Percentiles rank a stretch among this genome's conserved stretches.
Evolutionary conservation across 129 eudicot genomes (phyloP).

Genomic region (Deinandra increscens): DNA sequence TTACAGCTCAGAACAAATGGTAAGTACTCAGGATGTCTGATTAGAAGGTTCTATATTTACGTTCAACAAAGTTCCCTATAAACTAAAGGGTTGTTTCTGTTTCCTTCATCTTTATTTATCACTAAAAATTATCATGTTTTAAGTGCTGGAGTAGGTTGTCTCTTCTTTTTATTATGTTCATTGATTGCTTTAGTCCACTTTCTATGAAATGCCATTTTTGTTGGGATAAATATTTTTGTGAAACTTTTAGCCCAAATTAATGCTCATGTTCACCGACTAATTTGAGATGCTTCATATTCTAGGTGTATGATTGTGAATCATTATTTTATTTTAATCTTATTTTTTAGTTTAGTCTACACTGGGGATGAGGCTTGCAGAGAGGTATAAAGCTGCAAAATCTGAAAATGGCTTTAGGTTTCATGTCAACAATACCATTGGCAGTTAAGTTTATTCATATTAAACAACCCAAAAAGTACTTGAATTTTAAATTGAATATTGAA

Average conservation of each 20-base stretch:
- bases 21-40: background rate
- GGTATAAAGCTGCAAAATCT: conserved; percentile 90
- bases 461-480: background rate
- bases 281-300: too few relatives aligned
- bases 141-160: too few relatives aligned
- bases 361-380: conserved; percentile 97
- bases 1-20: background rate
- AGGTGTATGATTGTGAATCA: too few relatives aligned
- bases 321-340: conserved; percentile 2
- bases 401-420: conserved; percentile 85
- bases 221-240: too few relatives aligned
- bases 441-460: conserved; percentile 40
- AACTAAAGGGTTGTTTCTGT: background rate
- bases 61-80: too few relatives aligned
- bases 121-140: too few relatives aligned
- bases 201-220: too few relatives aligned
- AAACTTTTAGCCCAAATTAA: too few relatives aligned
- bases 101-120: background rate
- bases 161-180: too few relatives aligned
- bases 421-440: conserved; percentile 92
- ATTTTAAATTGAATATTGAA: background rate
- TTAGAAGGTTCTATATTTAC: conserved; percentile 1
- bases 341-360: conserved; percentile 52
- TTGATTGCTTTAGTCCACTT: too few relatives aligned
- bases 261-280: too few relatives aligned